phyloP scores from a whole-genome alignment of 371 early-diverging fungal genomes.

The Circinella umbellata region DNA sequence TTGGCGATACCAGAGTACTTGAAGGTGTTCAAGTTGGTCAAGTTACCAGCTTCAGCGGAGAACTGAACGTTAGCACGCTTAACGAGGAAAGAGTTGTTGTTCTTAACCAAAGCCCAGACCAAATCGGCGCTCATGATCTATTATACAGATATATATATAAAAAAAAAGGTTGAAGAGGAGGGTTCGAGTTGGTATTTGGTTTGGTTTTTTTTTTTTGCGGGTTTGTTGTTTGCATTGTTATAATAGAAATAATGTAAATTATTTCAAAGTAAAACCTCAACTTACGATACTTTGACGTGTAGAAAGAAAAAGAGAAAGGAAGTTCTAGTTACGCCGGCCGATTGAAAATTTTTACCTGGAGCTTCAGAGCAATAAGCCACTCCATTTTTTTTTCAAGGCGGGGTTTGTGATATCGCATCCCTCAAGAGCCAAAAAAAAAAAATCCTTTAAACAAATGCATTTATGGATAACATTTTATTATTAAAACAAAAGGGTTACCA shows the following conservation, averaged over 20 bases:
- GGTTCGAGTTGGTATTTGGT: not conserved
- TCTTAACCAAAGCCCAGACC: slow-evolving; percentile 84
- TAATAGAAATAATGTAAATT: too few species aligned
- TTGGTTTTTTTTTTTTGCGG: slow-evolving; percentile 12
- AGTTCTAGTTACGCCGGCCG: slow-evolving; percentile 4
- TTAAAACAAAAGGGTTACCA: too few species aligned
- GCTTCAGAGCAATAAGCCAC: slow-evolving; percentile 1
- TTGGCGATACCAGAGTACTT: slow-evolving; percentile 88
- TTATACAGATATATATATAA: not conserved
- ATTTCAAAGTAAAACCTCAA: slow-evolving; percentile 4
- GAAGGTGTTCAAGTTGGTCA: slow-evolving; percentile 84
- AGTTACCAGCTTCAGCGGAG: slow-evolving; percentile 84
- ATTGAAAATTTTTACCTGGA: slow-evolving; percentile 16
- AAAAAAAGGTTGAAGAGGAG: slow-evolving; percentile 1
- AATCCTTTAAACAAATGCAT: too few species aligned
- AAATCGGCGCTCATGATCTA: slow-evolving; percentile 72
- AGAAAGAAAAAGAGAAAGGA: slow-evolving; percentile 44
- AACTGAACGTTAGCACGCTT: slow-evolving; percentile 80
- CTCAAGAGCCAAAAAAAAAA: too few species aligned
- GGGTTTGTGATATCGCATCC: not conserved
- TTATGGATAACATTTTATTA: too few species aligned
- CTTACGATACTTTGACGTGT: slow-evolving; percentile 37
- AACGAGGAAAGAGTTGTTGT: slow-evolving; percentile 87
- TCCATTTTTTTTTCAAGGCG: not conserved
- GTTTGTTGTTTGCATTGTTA: not conserved